Conservation (phyloP, 208 protist species). For the Acanthamoeba sp. region DNA sequence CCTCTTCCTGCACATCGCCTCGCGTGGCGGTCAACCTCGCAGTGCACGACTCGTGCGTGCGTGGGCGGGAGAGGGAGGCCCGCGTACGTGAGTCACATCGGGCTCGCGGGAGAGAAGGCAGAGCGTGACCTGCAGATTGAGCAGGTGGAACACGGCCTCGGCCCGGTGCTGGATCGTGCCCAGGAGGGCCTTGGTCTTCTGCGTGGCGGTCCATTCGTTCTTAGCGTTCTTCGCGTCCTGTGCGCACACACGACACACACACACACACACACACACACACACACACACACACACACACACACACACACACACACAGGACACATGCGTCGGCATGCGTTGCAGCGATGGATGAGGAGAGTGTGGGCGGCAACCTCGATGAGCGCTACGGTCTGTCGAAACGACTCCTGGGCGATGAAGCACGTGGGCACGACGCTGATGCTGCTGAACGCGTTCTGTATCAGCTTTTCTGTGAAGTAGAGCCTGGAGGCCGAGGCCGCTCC, state of each 20-base stretch:
- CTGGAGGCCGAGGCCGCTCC: not conserved
- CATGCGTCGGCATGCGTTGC: too few species aligned
- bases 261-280: too few species aligned
- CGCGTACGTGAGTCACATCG: not conserved
- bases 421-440: not conserved
- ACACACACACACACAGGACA: too few species aligned
- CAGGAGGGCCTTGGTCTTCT: not conserved
- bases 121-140: not conserved
- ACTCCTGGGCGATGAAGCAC: not conserved
- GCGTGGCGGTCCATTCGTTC: not conserved
- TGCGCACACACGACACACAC: not conserved
- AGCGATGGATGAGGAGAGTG: not conserved
- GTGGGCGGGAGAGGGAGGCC: not conserved
- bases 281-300: too few species aligned
- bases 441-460: not conserved
- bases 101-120: not conserved
- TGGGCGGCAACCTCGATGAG: not conserved
- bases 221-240: not conserved
- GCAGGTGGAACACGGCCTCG: not conserved
- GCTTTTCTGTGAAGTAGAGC: not conserved
- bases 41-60: too few species aligned
- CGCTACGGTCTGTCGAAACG: not conserved
- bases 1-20: not conserved
- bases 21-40: too few species aligned
- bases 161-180: not conserved